Conservation (phyloP, 371 early-diverging fungal genomes). For the Zychaea mexicana region DNA sequence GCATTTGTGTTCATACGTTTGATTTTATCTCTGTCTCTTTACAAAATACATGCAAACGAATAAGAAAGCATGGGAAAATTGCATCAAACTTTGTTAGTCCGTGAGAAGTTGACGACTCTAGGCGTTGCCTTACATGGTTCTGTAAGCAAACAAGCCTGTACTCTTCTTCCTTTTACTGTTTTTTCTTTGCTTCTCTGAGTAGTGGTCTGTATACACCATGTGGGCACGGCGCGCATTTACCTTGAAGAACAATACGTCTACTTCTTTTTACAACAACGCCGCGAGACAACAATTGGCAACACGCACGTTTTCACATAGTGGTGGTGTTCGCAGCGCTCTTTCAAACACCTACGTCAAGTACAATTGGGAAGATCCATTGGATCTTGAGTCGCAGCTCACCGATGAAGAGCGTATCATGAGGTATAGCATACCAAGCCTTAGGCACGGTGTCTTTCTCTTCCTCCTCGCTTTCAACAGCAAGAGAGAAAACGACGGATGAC, state of each 20-base stretch:
- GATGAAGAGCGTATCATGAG: conserved; percentile 87
- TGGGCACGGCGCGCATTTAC: background rate
- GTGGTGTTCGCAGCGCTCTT: background rate
- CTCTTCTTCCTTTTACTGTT: background rate
- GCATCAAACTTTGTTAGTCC: background rate
- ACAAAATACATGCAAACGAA: no score
- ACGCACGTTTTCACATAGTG: background rate
- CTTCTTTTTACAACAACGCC: no score
- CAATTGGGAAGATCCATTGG: conserved; percentile 92
- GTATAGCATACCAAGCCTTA: no score
- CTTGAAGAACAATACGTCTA: background rate
- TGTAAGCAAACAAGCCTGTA: no score
- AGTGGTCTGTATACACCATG: no score
- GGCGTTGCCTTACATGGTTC: no score
- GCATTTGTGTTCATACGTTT: conserved; percentile 6
- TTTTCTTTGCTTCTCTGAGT: background rate
- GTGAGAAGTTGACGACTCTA: background rate
- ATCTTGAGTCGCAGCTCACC: conserved; percentile 81
- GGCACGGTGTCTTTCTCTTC: no score
- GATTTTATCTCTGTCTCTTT: no score
- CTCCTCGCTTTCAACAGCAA: no score
- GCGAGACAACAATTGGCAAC: background rate
- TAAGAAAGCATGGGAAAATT: conserved; percentile 1
- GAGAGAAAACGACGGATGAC: no score
- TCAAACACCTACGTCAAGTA: conserved; percentile 73